Evolutionary conservation across 176 grass and related monocot genomes (phyloP).

Genomic region (Hyparrhenia diplandra): DNA sequence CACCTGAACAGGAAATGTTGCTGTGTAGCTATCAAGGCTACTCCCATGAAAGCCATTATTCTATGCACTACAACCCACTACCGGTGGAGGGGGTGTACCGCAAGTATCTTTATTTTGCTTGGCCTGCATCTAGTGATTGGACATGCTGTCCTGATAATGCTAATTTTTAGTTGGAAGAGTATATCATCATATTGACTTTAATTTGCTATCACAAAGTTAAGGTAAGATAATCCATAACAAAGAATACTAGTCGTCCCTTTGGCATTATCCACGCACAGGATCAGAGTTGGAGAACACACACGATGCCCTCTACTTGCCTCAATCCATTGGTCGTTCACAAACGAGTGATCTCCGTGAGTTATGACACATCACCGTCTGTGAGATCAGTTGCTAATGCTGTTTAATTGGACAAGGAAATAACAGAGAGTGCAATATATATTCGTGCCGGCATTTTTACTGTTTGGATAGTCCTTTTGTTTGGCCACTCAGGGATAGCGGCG

Average conservation of each 20-base stretch:
- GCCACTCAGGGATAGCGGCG: background rate
- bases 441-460: background rate
- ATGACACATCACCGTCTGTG: background rate
- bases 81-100: no score
- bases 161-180: no score
- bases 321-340: no score
- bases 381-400: background rate
- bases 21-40: no score
- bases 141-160: no score
- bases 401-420: background rate
- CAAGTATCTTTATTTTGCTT: no score
- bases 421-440: background rate
- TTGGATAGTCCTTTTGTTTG: background rate
- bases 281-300: conserved; percentile 2
- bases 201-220: background rate
- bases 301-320: background rate
- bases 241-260: background rate
- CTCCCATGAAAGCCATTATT: no score
- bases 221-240: background rate
- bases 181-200: no score
- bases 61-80: no score
- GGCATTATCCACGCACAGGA: background rate
- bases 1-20: no score
- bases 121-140: no score
- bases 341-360: background rate